phyloP scores from a whole-genome alignment of 768 basidiomycete genomes.

The Termitomyces sp. region DNA sequence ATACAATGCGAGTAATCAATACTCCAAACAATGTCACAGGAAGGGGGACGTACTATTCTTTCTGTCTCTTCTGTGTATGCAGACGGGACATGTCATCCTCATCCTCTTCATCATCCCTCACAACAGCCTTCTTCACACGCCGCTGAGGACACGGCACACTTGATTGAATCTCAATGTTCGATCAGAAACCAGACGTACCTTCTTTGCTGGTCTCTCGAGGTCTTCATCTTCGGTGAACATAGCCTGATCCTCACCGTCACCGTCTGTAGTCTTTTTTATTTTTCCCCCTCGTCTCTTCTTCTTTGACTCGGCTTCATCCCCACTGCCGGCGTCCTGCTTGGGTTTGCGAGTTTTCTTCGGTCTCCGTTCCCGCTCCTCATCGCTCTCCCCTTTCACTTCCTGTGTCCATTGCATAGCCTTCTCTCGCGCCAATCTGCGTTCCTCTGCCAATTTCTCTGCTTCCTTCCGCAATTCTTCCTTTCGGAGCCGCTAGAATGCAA shows the following conservation, averaged over 20 bases:
- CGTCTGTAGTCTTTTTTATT: slow-evolving; percentile 50
- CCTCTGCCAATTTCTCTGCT: slow-evolving; percentile 75
- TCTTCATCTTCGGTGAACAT: slow-evolving; percentile 72
- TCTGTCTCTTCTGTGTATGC: slow-evolving; percentile 67
- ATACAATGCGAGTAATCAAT: slow-evolving; percentile 6
- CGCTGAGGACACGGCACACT: slow-evolving; percentile 25
- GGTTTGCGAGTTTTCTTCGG: slow-evolving; percentile 49
- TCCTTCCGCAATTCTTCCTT: slow-evolving; percentile 61
- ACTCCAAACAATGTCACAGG: neutral
- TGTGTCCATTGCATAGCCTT: slow-evolving; percentile 76
- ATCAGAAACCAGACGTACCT: slow-evolving; percentile 35
- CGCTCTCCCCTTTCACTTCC: slow-evolving; percentile 62
- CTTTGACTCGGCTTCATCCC: slow-evolving; percentile 61
- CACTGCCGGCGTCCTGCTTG: slow-evolving; percentile 43
- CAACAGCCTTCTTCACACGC: slow-evolving; percentile 63
- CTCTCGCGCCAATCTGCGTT: slow-evolving; percentile 69
- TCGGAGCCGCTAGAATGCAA: slow-evolving; percentile 42
- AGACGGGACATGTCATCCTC: slow-evolving; percentile 26
- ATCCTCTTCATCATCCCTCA: slow-evolving; percentile 78
- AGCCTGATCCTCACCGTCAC: slow-evolving; percentile 56
- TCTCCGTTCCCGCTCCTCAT: slow-evolving; percentile 73
- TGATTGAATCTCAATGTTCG: slow-evolving; percentile 10
- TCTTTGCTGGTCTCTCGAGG: slow-evolving; percentile 57
- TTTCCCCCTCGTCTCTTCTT: slow-evolving; percentile 65
- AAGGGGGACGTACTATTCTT: slow-evolving; percentile 55